Evolutionary conservation across 768 basidiomycete genomes (phyloP), one percentile per base, ranked within the genome.

Genomic region (Agrocybe pediades): DNA sequence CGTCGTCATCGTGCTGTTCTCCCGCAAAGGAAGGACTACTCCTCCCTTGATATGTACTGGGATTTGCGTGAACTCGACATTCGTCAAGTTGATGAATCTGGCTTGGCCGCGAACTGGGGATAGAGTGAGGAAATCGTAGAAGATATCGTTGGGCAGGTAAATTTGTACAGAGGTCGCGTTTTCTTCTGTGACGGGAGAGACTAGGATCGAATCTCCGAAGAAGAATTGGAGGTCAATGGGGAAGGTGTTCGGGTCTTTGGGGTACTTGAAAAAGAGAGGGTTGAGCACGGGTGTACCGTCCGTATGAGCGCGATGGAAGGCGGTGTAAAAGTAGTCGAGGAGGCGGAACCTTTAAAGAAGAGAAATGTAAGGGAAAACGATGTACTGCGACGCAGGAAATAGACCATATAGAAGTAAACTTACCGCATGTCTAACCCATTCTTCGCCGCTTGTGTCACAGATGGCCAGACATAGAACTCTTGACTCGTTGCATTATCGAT

Each of bases 391-490:
- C n/a, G n/a, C n/a, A n/a, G n/a, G n/a, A n/a, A n/a, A 26, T 11
- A 21, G 7, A 45, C 9, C n/a, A n/a, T n/a, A n/a, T n/a, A 41
- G 13, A 2, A 9, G n/a, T 9, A 40, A 17, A 64, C 75, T 16
- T 52, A 85, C 82, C 87, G 76, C 46, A 84, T 85, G 57, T 82
- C 78, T 44, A 88, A 67, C 0, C 75, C 85, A 51, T 81, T 82
- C 59, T 75, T 78, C 0, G 86, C 85, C 3, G 86, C 85, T 54
- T 76, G 65, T 1, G 85, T 74, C 19, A 83, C 82, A 11, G 67
- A 68, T 0, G 78, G 73, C 85, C 85, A 89, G 23, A 77, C 70
- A 62, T 87, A 88, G 66, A 87, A 88, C 58, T 88, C 87, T 65
- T 89, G 87, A 49, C 76, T 75, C 46, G 73, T 82, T 0, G 76